Percentiles rank a stretch among this genome's conserved stretches.
phyloP scores from a whole-genome alignment of 495 filamentous ascomycete genomes.

The Penicillium crystallinum region DNA sequence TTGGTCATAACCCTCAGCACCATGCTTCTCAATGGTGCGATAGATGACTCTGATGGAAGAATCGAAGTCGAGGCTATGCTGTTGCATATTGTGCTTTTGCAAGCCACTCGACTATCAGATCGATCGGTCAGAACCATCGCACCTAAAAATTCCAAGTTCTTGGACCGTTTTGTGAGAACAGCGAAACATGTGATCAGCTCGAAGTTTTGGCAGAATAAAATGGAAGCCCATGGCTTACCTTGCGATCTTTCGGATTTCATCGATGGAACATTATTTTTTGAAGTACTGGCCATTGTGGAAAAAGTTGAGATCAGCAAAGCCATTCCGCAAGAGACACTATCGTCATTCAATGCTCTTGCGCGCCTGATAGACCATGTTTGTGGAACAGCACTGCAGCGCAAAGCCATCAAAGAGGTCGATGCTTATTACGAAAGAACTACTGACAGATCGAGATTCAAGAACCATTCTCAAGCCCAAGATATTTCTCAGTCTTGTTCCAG shows the following conservation, averaged over 20 bases:
- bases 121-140: neutral
- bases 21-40: neutral
- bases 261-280: slow-evolving; percentile 58
- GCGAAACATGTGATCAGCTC: neutral
- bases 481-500: neutral
- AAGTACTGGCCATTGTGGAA: neutral
- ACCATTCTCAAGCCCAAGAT: too few relatives aligned
- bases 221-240: neutral
- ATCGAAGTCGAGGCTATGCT: neutral
- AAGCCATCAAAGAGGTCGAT: neutral
- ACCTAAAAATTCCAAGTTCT: neutral
- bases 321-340: neutral
- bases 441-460: too few relatives aligned
- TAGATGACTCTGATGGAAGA: neutral
- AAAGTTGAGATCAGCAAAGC: neutral
- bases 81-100: neutral
- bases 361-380: neutral
- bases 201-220: slow-evolving; percentile 1
- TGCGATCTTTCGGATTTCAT: slow-evolving; percentile 57
- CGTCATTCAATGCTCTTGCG: neutral
- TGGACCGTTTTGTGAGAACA: slow-evolving; percentile 11
- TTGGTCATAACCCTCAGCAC: neutral
- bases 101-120: neutral
- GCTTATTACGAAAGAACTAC: too few relatives aligned
- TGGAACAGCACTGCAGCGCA: neutral